These are phyloP conservation scores for Aeschynomene evenia DNA, from an alignment of 306 rosid genomes.

Conservation along the genomic window DNA sequence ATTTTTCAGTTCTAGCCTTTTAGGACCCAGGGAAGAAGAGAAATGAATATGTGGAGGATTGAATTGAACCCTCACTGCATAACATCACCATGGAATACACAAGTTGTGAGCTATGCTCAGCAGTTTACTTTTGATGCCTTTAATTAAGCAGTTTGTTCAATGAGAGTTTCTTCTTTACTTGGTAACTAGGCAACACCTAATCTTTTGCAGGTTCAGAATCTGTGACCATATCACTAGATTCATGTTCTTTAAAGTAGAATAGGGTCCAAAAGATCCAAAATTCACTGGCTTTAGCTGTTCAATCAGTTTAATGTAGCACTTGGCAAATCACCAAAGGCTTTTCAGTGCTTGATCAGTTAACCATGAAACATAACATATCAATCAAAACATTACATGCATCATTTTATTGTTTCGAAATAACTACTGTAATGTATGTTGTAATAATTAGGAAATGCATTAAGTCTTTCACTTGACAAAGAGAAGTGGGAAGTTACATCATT, in stretches of 20 bases:
- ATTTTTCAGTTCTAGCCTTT: background rate
- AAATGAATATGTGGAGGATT: constrained; percentile 14
- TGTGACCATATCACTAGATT: background rate
- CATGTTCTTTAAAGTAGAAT: constrained; percentile 16
- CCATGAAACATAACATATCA: constrained; percentile 12
- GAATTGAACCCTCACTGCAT: constrained; percentile 1
- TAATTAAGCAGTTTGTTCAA: background rate
- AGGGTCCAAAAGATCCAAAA: constrained; percentile 1
- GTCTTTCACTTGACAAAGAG: background rate
- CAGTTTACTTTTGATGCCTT: background rate
- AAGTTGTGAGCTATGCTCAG: constrained; percentile 4
- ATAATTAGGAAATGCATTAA: background rate
- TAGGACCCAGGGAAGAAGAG: background rate
- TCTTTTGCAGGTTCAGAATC: constrained; percentile 22
- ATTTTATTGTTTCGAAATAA: constrained; percentile 1
- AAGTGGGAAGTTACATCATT: too few relatives aligned
- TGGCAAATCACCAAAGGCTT: background rate
- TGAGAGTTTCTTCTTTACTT: background rate
- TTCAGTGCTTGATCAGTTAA: constrained; percentile 15
- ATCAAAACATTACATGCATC: background rate
- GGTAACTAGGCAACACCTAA: background rate
- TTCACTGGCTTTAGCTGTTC: constrained; percentile 11
- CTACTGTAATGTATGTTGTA: background rate
- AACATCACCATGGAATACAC: background rate
- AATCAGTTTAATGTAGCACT: background rate